Evolutionary conservation across 1,139 yeast genomes (phyloP).

Genomic region (Meyerozyma guilliermondii): DNA sequence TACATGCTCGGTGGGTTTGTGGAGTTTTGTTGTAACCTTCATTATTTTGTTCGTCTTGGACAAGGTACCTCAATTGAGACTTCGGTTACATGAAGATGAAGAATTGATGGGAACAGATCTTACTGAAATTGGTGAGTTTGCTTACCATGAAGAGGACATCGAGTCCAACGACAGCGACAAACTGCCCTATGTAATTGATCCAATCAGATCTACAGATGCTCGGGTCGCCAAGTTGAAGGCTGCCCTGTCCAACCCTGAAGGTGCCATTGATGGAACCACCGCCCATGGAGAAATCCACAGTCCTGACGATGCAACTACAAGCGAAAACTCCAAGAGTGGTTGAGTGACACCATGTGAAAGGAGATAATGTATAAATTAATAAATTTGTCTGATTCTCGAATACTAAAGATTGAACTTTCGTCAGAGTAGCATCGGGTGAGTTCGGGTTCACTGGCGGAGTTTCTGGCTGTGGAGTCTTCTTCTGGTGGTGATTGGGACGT

Average conservation of each 20-base stretch:
- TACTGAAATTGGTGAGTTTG: slow-evolving; percentile 83
- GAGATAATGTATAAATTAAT: background rate
- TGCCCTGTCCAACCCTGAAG: slow-evolving; percentile 13
- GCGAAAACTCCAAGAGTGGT: slow-evolving; percentile 1
- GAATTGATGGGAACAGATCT: slow-evolving; percentile 87
- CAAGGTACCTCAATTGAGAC: slow-evolving; percentile 73
- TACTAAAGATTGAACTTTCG: too few species aligned
- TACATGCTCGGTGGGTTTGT: slow-evolving; percentile 63
- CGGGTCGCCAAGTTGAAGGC: slow-evolving; percentile 32
- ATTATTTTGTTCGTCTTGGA: slow-evolving; percentile 69
- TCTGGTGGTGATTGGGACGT: slow-evolving; percentile 3
- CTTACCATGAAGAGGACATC: slow-evolving; percentile 55
- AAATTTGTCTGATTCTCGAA: too few species aligned
- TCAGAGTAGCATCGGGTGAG: slow-evolving; percentile 15
- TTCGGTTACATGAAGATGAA: slow-evolving; percentile 85
- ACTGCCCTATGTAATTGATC: slow-evolving; percentile 64
- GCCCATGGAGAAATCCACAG: slow-evolving; percentile 1
- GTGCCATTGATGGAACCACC: slow-evolving; percentile 3
- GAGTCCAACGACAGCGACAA: slow-evolving; percentile 18
- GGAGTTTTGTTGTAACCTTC: slow-evolving; percentile 78
- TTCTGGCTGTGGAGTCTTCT: slow-evolving; percentile 3
- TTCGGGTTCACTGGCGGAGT: slow-evolving; percentile 3
- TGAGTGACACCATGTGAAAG: background rate
- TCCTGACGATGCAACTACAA: slow-evolving; percentile 1
- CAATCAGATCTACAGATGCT: slow-evolving; percentile 58